Percentiles rank a stretch among this genome's conserved stretches.
Evolutionary conservation across 2,329 filamentous ascomycete genomes (phyloP).

Genomic region (Cytospora piceae): DNA sequence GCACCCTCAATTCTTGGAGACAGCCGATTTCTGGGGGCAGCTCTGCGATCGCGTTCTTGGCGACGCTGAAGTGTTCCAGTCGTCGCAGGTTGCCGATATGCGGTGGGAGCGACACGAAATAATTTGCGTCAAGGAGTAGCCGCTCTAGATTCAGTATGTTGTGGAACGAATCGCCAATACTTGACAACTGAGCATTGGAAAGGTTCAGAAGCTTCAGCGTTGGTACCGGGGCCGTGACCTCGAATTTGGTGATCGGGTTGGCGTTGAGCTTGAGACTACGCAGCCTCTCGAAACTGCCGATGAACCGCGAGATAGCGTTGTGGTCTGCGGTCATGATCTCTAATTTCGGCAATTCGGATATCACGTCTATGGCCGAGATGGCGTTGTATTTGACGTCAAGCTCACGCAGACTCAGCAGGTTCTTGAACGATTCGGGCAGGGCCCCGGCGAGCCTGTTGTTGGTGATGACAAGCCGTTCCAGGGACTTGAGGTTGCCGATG

Average conservation of each 20-base stretch:
- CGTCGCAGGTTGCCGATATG: slow-evolving; percentile 83
- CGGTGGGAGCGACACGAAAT: slow-evolving; percentile 86
- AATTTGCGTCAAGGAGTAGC: slow-evolving; percentile 90
- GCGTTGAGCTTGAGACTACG: slow-evolving; percentile 88
- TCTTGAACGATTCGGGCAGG: slow-evolving; percentile 72
- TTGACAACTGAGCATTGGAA: slow-evolving; percentile 87
- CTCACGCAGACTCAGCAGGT: slow-evolving; percentile 80
- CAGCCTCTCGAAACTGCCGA: slow-evolving; percentile 83
- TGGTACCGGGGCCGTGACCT: slow-evolving; percentile 75
- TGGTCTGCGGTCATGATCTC: slow-evolving; percentile 91
- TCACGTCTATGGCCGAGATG: slow-evolving; percentile 84
- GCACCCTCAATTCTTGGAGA: slow-evolving; percentile 77
- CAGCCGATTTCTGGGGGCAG: slow-evolving; percentile 88
- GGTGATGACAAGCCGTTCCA: slow-evolving; percentile 92
- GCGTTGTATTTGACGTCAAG: slow-evolving; percentile 94
- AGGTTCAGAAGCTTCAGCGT: slow-evolving; percentile 86
- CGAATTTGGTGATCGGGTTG: slow-evolving; percentile 93
- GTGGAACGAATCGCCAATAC: slow-evolving; percentile 85
- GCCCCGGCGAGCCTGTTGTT: slow-evolving; percentile 85
- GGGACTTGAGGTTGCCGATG: slow-evolving; percentile 75
- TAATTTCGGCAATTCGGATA: slow-evolving; percentile 81
- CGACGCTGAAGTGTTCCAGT: slow-evolving; percentile 91
- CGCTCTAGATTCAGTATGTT: slow-evolving; percentile 87
- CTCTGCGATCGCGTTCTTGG: slow-evolving; percentile 84
- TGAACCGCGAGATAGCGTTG: slow-evolving; percentile 88